Percentiles rank a stretch among this genome's conserved stretches.
Conservation (phyloP, 2,329 filamentous ascomycete species). For the Chlorencoelia australis region DNA sequence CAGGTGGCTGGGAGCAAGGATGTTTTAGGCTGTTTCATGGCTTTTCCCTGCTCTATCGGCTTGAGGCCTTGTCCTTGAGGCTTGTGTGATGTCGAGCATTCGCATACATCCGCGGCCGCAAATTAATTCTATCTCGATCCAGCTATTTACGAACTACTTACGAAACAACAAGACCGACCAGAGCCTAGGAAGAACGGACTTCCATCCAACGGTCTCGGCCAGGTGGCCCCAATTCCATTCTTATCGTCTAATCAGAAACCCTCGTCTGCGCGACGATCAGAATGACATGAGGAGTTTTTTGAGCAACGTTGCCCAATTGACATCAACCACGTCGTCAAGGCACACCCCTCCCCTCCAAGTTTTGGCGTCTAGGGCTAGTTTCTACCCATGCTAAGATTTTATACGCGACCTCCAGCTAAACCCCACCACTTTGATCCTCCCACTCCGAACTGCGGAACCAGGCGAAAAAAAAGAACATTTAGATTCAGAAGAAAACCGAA, state of each 20-base stretch:
- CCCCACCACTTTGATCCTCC: slow-evolving; percentile 1
- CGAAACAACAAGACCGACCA: no score
- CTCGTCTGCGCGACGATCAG: slow-evolving; percentile 7
- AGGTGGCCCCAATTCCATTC: slow-evolving; percentile 4
- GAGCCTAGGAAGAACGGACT: no score
- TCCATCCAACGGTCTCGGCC: slow-evolving; percentile 5
- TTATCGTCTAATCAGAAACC: slow-evolving; percentile 17
- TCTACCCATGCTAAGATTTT: slow-evolving; percentile 4
- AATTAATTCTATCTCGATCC: no score
- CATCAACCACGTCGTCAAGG: slow-evolving; percentile 23
- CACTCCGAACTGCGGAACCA: not conserved
- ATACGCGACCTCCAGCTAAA: slow-evolving; percentile 5
- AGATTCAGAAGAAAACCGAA: slow-evolving; percentile 1
- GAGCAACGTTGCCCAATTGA: slow-evolving; percentile 23
- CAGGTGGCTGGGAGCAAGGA: slow-evolving; percentile 14
- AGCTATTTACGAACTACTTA: no score
- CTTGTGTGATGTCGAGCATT: no score
- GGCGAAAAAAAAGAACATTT: not conserved
- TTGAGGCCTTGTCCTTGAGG: no score
- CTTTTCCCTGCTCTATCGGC: no score
- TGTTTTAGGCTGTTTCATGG: slow-evolving; percentile 25
- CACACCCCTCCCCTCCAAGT: slow-evolving; percentile 4
- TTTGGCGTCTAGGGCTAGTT: slow-evolving; percentile 6
- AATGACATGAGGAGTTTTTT: slow-evolving; percentile 2
- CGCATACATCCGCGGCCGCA: no score